These are phyloP conservation scores for Clitopilus hobsonii DNA, from an alignment of 768 basidiomycete species.

Conservation along the genomic window DNA sequence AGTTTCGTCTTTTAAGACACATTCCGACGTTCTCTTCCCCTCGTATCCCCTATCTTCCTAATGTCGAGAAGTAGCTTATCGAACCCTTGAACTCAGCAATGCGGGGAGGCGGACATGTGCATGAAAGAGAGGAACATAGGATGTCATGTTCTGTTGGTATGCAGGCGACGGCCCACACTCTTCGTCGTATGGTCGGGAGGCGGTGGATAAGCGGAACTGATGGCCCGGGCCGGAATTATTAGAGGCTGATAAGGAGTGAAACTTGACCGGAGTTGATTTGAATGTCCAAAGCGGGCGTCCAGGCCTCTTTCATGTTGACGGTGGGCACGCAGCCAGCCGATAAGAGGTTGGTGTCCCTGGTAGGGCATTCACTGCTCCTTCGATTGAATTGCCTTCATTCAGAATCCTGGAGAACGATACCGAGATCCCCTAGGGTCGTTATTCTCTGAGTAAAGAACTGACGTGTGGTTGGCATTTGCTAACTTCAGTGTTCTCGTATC, in stretches of 20 bases:
- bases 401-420: background rate
- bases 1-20: background rate
- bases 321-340: background rate
- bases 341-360: background rate
- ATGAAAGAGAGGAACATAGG: background rate
- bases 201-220: background rate
- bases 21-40: too few relatives aligned
- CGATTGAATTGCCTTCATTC: background rate
- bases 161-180: background rate
- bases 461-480: too few relatives aligned
- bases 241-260: constrained; percentile 1
- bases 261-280: background rate
- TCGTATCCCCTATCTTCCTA: too few relatives aligned
- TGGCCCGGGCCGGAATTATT: background rate
- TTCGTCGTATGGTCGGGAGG: background rate
- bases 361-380: background rate
- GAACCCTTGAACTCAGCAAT: background rate
- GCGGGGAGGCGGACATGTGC: background rate
- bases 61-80: background rate
- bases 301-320: background rate
- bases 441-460: background rate
- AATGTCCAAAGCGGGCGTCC: background rate
- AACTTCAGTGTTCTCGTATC: too few relatives aligned
- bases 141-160: background rate
- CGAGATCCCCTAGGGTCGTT: background rate